Conservation (phyloP, 2,329 filamentous ascomycete genomes). For the Teratosphaeria viscida region DNA sequence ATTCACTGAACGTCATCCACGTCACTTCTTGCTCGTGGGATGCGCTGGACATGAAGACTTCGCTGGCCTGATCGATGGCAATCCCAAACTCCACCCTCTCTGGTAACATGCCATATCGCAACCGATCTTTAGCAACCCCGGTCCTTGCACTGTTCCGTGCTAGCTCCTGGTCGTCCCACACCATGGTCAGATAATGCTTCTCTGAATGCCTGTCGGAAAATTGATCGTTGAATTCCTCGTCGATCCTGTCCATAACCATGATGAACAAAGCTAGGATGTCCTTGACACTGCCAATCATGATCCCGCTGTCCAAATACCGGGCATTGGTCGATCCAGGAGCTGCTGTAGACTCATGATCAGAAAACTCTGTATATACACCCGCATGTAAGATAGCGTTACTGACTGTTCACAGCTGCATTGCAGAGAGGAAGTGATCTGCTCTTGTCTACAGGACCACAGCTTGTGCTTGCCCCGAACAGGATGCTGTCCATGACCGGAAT, state of each 20-base stretch:
- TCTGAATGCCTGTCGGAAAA: not conserved
- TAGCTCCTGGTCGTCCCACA: no score
- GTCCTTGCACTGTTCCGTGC: no score
- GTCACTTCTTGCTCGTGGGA: no score
- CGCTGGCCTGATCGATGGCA: no score
- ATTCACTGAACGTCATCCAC: no score
- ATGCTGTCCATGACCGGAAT: not conserved
- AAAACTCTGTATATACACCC: slow-evolving; percentile 30
- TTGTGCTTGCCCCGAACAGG: slow-evolving; percentile 14
- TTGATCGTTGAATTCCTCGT: slow-evolving; percentile 20
- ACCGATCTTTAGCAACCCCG: no score
- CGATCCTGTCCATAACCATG: slow-evolving; percentile 29
- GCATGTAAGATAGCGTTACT: not conserved
- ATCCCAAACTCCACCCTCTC: no score
- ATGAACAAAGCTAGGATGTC: slow-evolving; percentile 31
- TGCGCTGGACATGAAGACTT: no score
- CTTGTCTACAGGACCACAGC: slow-evolving; percentile 18
- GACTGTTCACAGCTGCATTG: not conserved
- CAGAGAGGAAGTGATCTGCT: not conserved
- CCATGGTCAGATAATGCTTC: not conserved
- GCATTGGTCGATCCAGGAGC: slow-evolving; percentile 28
- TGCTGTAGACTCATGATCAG: slow-evolving; percentile 33
- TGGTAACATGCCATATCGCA: no score
- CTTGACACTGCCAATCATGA: slow-evolving; percentile 32
- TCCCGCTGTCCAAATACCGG: slow-evolving; percentile 38